Evolutionary conservation across 495 filamentous ascomycete species (phyloP), one percentile per base, ranked within the genome.

Genomic region (Penicillium simplicissimum): DNA sequence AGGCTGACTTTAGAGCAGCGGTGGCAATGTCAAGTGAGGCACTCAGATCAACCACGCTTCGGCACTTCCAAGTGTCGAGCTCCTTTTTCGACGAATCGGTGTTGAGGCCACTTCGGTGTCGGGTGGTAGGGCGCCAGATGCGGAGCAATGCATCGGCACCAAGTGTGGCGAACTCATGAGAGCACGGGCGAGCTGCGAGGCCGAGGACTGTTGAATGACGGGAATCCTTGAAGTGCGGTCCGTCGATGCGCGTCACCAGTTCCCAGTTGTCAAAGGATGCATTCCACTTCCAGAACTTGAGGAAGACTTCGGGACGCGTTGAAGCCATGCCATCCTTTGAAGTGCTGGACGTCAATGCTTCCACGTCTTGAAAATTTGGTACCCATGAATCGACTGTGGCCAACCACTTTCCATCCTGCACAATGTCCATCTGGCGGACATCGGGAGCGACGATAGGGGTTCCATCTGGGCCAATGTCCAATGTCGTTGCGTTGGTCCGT

Each of bases 221-320:
- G n/a, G 69, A 71, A 49, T 64, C 68, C 51, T 61, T 75, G 49
- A 83, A 81, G 76, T 99, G 95, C 15, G 95, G 93, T 13, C 85
- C 81, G 71, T 96, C 90, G 42, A 98, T 85, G 19, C 94, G 83
- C 8, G 92, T 88, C 33, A 90, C 84, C 13, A 98, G 76, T 68
- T 91, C 85, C 83, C 93, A 91, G 2, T 78, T 70, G 42, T 81
- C 79, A 35, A 79, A 81, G 35, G 85, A 83, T 21, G 81, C 72
- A 40, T 83, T 84, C 82, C 91, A 92, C 55, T 82, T 82, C 95
- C 95, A 99, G 70, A 99, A 94, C 66, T 94, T 97, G 23, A 99
- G 76, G 64, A 87, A 90, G 2, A 91, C 81, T 67, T 99, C 95
- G 7, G 84, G 82, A 19, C 53, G 67, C 28, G 52, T 23, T 8